Evolutionary conservation across 2,329 filamentous ascomycete species (phyloP).

Genomic region (Metarhizium rileyi): DNA sequence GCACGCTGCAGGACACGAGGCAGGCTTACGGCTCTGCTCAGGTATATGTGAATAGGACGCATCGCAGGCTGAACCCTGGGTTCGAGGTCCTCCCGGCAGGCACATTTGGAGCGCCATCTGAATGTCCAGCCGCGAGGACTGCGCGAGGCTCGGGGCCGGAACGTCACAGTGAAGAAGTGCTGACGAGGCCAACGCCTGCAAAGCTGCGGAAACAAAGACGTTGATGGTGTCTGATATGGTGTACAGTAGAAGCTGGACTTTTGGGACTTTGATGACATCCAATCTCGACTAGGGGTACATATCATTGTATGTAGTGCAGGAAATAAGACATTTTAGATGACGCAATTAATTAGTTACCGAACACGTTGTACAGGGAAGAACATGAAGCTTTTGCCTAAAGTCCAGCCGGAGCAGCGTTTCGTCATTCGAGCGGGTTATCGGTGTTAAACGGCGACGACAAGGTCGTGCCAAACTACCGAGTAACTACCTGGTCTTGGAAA

Average conservation of each 20-base stretch:
- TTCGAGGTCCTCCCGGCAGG: constrained; percentile 10
- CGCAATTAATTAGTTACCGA: not conserved
- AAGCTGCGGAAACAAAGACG: not conserved
- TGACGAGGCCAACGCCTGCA: not conserved
- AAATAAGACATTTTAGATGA: not conserved
- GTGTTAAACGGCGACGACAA: not conserved
- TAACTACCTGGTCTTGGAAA: no score
- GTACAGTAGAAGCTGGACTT: not conserved
- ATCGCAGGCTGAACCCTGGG: constrained; percentile 3
- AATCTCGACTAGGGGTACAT: constrained; percentile 2
- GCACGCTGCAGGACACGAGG: not conserved
- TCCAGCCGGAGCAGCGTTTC: not conserved
- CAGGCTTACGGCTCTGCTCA: constrained; percentile 7
- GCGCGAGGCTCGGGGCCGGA: not conserved
- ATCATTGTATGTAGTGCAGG: constrained; percentile 2
- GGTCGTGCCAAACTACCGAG: not conserved
- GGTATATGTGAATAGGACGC: constrained; percentile 7
- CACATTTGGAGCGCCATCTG: constrained; percentile 4
- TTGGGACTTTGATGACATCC: not conserved
- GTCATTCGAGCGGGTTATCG: constrained; percentile 3
- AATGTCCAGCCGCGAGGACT: not conserved
- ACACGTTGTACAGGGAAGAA: no score
- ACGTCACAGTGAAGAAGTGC: not conserved
- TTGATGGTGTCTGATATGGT: not conserved
- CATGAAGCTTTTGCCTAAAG: no score